Conservation (phyloP, 2,329 filamentous ascomycete genomes). For the Penicillium sclerotigenum region DNA sequence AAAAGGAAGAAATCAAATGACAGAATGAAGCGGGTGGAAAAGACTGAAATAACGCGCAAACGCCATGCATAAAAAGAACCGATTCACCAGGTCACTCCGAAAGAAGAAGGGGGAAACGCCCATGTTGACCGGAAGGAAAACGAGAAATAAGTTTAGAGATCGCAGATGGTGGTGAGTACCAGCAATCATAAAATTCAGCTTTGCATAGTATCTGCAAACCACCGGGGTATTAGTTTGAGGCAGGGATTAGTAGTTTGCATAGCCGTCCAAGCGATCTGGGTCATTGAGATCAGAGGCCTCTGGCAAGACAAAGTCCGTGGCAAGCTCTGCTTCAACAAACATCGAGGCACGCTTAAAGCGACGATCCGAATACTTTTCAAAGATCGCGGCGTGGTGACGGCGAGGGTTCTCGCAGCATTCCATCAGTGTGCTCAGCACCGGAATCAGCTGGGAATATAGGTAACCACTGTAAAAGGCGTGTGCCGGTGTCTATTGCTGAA, state of each 20-base stretch:
- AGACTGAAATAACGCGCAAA: conserved; percentile 1
- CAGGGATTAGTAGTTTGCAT: conserved; percentile 17
- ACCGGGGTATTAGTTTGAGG: not conserved
- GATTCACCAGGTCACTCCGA: conserved; percentile 13
- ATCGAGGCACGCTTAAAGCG: conserved; percentile 80
- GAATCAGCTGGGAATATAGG: conserved; percentile 77
- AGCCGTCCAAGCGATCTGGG: conserved; percentile 14
- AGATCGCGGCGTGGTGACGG: conserved; percentile 82
- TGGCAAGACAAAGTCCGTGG: conserved; percentile 56
- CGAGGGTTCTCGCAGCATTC: conserved; percentile 81
- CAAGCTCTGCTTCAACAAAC: conserved; percentile 73
- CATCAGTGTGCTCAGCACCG: conserved; percentile 71
- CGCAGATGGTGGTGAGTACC: conserved; percentile 8
- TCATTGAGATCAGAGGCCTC: conserved; percentile 20
- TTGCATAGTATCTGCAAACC: not conserved
- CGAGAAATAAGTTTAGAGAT: conserved; percentile 9
- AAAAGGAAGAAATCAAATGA: conserved; percentile 5
- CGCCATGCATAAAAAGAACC: conserved; percentile 12
- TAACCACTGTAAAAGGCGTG: conserved; percentile 95
- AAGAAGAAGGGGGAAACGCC: conserved; percentile 1
- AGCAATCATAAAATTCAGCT: conserved; percentile 1
- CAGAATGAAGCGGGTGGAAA: conserved; percentile 7
- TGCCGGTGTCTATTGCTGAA: conserved; percentile 61
- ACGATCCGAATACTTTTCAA: conserved; percentile 85
- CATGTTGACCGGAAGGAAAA: conserved; percentile 7